Evolutionary conservation across 352 stramenopile genomes (phyloP).

Genomic region (Thalassiosira oceanica): DNA sequence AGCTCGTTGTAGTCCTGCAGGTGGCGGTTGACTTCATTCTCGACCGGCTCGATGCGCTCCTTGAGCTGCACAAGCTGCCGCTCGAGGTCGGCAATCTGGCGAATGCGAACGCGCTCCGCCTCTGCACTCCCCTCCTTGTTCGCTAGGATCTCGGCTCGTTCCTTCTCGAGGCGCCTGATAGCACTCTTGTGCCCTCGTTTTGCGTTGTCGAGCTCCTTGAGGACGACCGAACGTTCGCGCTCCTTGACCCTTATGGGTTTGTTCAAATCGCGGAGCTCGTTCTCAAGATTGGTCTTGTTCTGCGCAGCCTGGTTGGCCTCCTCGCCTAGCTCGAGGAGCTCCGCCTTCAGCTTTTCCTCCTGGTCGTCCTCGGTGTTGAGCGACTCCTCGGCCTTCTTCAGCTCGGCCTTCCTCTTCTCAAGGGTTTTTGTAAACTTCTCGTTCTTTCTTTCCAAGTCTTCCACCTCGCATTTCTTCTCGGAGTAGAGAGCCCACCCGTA

Average conservation of each 20-base stretch:
- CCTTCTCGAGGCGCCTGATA: slow-evolving; percentile 47
- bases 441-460: slow-evolving; percentile 23
- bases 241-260: slow-evolving; percentile 55
- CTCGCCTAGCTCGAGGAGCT: slow-evolving; percentile 25
- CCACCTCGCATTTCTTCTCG: slow-evolving; percentile 33
- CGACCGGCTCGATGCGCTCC: slow-evolving; percentile 45
- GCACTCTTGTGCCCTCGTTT: slow-evolving; percentile 34
- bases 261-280: slow-evolving; percentile 52
- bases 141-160: slow-evolving; percentile 56
- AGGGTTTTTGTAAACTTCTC: slow-evolving; percentile 50
- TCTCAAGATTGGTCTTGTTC: slow-evolving; percentile 52
- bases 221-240: slow-evolving; percentile 49
- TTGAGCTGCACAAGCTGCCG: slow-evolving; percentile 46
- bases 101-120: slow-evolving; percentile 45
- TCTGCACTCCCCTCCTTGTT: slow-evolving; percentile 51
- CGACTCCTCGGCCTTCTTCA: slow-evolving; percentile 52
- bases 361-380: slow-evolving; percentile 45
- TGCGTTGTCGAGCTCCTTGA: slow-evolving; percentile 42
- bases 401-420: slow-evolving; percentile 48
- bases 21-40: slow-evolving; percentile 39
- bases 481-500: slow-evolving; percentile 55
- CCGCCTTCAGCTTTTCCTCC: slow-evolving; percentile 38
- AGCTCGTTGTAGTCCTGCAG: slow-evolving; percentile 55
- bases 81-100: slow-evolving; percentile 51
- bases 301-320: slow-evolving; percentile 32